Conservation (phyloP, 495 filamentous ascomycete genomes). For the Chaetomium fimeti region DNA sequence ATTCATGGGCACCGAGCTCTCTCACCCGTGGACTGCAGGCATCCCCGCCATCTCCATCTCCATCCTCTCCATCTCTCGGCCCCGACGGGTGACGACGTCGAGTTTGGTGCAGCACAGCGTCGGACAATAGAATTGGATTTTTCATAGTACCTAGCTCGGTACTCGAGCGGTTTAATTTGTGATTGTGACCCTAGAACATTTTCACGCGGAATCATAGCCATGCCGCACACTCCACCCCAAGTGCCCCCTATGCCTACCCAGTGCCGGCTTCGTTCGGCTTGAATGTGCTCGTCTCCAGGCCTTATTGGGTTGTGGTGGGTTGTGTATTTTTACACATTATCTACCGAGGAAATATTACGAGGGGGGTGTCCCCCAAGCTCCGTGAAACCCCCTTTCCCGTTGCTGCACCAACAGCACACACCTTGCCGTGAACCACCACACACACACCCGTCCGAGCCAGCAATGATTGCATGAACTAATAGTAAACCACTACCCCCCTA, state of each 20-base stretch:
- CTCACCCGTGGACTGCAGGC: too few species aligned
- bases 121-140: neutral
- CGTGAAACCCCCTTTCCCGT: neutral
- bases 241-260: too few species aligned
- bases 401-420: neutral
- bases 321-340: neutral
- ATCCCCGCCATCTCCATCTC: too few species aligned
- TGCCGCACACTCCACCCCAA: too few species aligned
- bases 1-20: too few species aligned
- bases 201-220: neutral
- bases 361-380: neutral
- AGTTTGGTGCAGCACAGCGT: too few species aligned
- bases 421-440: neutral
- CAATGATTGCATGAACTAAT: neutral
- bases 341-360: neutral
- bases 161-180: neutral
- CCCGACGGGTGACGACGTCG: too few species aligned
- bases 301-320: neutral
- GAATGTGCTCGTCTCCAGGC: neutral
- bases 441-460: neutral
- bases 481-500: neutral
- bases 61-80: too few species aligned
- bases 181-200: neutral
- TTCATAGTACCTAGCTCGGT: neutral
- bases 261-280: neutral